Evolutionary conservation across 1,284 basidiomycete genomes (phyloP), one percentile per base, ranked within the genome.

Genomic region (Boletus mariae): DNA sequence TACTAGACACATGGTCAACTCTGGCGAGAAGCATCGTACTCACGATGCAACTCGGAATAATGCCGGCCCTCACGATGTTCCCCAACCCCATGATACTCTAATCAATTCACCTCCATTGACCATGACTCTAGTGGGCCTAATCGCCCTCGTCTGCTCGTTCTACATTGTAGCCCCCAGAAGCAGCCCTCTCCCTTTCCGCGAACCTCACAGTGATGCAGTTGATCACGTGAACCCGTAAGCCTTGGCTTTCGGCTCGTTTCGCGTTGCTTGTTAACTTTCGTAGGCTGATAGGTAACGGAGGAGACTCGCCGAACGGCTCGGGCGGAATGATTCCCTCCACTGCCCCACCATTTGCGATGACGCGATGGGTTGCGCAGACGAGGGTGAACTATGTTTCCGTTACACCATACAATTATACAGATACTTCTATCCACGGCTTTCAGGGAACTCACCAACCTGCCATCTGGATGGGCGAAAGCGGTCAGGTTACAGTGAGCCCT

Each of bases 391-490:
- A 84, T 56, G 88, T 92, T 47, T 90, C 87, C 1, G 78, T 84
- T 49, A 87, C 85, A 4, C 87, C 90, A 0, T 92, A 90, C 66
- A 91, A 92, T 66, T 79, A 83, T 67, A 86, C 85, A 0, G 80
- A 80, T 55, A 73, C 71, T 2, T 67, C 66, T 5, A 79, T 92
- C 1, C 83, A 89, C 61, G 90, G 90, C 0, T 90, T 92, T 61
- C 82, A 86, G 54, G 86, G 80, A 11, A 92, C 90, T 0, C 84
- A 90, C 54, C 90, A 92, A 62, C 91, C 91, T 0, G 91, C 91
- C 0, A 92, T 93, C 43, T 93, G 91, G 91, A 93, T 94, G 90
- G 91, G 90, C 32, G 89, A 92, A 65, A 88, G 84, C 57, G 90
- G 81, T 0, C 81, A 80, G 28, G 79, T 82, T 5, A 75, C 82